Base-by-base conservation (phyloP, 768 basidiomycete species). In the Arthromyces matolae region DNA sequence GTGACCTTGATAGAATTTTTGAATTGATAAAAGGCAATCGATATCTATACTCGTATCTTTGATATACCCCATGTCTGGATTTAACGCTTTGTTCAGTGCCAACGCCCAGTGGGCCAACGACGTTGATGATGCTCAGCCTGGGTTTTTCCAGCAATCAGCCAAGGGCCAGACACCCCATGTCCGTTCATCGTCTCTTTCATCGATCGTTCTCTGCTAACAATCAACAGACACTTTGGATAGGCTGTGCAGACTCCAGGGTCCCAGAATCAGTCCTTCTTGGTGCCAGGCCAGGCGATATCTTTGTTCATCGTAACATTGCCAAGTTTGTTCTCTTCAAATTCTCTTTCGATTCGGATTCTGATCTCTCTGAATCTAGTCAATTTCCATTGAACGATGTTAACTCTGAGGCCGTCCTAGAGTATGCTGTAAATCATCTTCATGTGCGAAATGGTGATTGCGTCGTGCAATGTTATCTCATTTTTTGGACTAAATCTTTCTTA, bases 221-320 rank as follows among this genome's bases (percentile, higher is more conserved):
- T 23, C 27, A 33, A 7, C 40, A 88, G 86, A 71, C 84, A 9
- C 78, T 87, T 56, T 89, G 85, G 86, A 79, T 89, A 59, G 85
- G 86, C 41, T 89, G 86, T 64, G 77, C 89, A 29, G 92, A 94
- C 64, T 93, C 89, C 9, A 75, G 92, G 53, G 86, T 92, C 3
- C 89, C 89, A 16, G 90, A 91, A 63, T 80, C 80, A 28, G 83
- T 88, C 54, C 69, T 88, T 47, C 83, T 81, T 28, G 79, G 72
- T 28, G 71, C 80, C 8, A 74, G 75, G 53, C 92, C 92, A 0
- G 93, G 91, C 44, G 84, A 85, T 35, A 79, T 89, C 51, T 93
- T 94, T 58, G 82, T 86, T 23, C 83, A 91, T 65, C 73, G 92
- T 38, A 93, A 93, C 65, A 84, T 94, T 54, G 92, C 90, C 44